Percentiles rank a stretch among this genome's conserved stretches.
phyloP scores from a whole-genome alignment of 2,329 filamentous ascomycete species.

The Cordyceps farinosa region DNA sequence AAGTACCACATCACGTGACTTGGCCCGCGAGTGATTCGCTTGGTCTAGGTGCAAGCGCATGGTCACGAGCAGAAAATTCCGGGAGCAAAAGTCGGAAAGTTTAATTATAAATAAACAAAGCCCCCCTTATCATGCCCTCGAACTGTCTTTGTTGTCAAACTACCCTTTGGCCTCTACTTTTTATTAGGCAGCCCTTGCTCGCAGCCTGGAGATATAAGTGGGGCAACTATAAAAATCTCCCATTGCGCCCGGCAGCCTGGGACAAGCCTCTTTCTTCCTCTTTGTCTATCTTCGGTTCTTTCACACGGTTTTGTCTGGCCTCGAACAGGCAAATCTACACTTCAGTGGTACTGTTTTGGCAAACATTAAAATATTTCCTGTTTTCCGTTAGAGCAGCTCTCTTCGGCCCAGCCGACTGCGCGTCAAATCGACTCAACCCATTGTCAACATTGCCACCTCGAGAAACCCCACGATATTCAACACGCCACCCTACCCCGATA shows the following conservation, averaged over 20 bases:
- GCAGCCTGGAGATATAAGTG: slow-evolving; percentile 14
- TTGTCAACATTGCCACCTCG: not conserved
- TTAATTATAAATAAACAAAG: no score
- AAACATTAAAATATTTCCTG: not conserved
- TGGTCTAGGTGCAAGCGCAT: not conserved
- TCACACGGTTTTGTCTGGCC: slow-evolving; percentile 1
- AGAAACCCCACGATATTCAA: not conserved
- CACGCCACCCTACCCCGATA: not conserved
- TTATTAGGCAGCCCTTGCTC: slow-evolving; percentile 2
- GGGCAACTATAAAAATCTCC: slow-evolving; percentile 3
- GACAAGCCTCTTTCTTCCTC: not conserved
- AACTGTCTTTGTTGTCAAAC: not conserved
- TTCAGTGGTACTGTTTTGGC: not conserved
- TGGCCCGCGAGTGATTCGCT: not conserved
- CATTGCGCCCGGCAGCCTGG: not conserved
- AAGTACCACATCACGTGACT: slow-evolving; percentile 29
- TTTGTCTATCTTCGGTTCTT: slow-evolving; percentile 2
- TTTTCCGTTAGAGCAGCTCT: not conserved
- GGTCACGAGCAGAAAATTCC: not conserved
- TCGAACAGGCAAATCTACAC: not conserved
- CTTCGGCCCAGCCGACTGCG: not conserved
- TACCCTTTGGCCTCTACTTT: not conserved
- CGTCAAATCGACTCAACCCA: not conserved
- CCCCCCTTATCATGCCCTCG: no score
- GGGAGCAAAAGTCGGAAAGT: no score